phyloP scores from a whole-genome alignment of 1,284 basidiomycete species.

The Trametes pubescens region DNA sequence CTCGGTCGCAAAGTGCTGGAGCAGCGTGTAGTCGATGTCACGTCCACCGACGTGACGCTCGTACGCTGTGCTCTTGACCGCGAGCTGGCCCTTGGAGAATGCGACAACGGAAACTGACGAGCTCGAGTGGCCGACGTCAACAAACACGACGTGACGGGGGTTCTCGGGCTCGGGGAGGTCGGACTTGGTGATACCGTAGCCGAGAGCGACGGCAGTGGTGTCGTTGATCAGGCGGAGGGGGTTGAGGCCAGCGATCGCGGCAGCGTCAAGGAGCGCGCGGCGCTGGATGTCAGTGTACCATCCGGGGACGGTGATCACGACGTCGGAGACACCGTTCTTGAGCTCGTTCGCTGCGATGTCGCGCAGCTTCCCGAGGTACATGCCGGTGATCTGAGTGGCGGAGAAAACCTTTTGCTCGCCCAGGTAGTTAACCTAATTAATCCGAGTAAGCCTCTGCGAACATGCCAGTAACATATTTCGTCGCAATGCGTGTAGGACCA shows the following conservation, averaged over 20 bases:
- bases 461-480: no score
- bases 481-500: no score
- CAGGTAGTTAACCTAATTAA: conserved; percentile 80
- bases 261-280: conserved; percentile 87
- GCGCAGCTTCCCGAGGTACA: conserved; percentile 88
- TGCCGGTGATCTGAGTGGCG: conserved; percentile 86
- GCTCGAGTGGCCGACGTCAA: conserved; percentile 92
- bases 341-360: conserved; percentile 87
- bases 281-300: conserved; percentile 96
- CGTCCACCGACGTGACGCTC: conserved; percentile 93
- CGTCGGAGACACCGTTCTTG: conserved; percentile 82
- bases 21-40: conserved; percentile 90
- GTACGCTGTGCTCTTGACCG: conserved; percentile 86
- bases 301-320: conserved; percentile 93
- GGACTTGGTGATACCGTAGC: conserved; percentile 96
- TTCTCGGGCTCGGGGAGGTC: conserved; percentile 88
- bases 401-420: conserved; percentile 83
- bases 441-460: background rate
- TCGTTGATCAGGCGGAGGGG: conserved; percentile 94
- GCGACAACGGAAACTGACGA: conserved; percentile 87
- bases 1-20: conserved; percentile 87
- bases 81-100: conserved; percentile 91
- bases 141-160: conserved; percentile 87
- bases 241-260: conserved; percentile 88
- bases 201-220: conserved; percentile 91